Base-by-base conservation (phyloP, 2,329 filamentous ascomycete species). In the Fusarium humuli region DNA sequence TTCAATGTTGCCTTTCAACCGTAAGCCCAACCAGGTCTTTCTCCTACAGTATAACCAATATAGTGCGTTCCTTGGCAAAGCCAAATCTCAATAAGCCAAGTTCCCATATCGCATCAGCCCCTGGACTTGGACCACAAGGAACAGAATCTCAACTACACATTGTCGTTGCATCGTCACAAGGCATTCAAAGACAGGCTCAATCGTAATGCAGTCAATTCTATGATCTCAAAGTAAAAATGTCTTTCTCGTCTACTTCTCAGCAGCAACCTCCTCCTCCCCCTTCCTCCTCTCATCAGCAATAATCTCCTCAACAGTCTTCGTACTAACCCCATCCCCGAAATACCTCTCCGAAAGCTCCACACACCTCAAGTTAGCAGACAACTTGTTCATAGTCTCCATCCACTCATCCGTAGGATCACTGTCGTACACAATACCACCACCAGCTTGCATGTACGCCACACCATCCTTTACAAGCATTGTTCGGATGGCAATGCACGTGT, bases 391-490 rank as follows among this genome's bases (percentile, higher is more conserved):
- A 55, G 90, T 93, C 70, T 97, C 98, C 87, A 98, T 94, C 81
- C 95, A 88, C 85, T 94, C 98, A 81, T 98, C 96, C 70, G 98
- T 91, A 73, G 86, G 92, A 77, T 97, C 94, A 42, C 93, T 97
- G 81, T 98, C 96, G 77, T 95, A 97, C 45, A 97, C 94, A 76
- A 98, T 97, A 30, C 94, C 94, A 37, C 94, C 94, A 84, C 87
- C 88, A n/a, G 89, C 88, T 77, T 99, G 96, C 69, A 99, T 85
- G 82, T 98, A 98, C 5, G 94, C 95, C 61, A 96, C 87, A 1
- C 93, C 93, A 64, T 97, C 92, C 83, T 97, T 98, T 67, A 95
- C 87, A 76, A 98, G 81, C 96, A 99, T 99, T 8, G 96, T 99
- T 46, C 96, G 87, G 77, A 98, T 86, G 16, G 89, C 89, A 73